Conservation (phyloP, 768 basidiomycete species). For the Trametes gibbosa region DNA sequence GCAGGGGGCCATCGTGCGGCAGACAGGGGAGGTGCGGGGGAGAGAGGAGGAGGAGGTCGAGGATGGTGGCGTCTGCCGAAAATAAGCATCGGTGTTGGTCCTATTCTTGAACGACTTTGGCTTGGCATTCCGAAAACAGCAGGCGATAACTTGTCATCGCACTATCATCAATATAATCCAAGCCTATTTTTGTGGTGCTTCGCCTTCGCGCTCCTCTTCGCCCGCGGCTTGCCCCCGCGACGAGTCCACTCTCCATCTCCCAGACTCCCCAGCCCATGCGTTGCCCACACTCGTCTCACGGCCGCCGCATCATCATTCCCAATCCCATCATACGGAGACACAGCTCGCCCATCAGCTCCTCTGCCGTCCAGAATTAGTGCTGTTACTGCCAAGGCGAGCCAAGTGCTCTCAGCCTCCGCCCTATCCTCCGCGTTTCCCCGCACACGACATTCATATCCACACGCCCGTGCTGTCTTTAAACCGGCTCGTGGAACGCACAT, state of each 20-base stretch:
- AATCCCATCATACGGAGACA: background rate
- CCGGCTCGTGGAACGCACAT: background rate
- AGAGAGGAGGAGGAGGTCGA: conserved; percentile 5
- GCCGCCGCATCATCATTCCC: background rate
- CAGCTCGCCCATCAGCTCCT: conserved; percentile 1
- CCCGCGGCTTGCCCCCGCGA: background rate
- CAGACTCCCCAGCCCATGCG: too few relatives aligned
- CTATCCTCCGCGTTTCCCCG: conserved; percentile 16
- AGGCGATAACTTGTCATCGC: conserved; percentile 5
- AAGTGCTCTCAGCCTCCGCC: conserved; percentile 14
- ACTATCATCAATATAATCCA: conserved; percentile 16
- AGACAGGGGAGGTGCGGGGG: background rate
- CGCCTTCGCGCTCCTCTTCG: background rate
- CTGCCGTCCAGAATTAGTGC: conserved; percentile 11
- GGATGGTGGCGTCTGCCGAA: conserved; percentile 17
- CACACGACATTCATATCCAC: background rate
- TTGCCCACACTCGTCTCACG: background rate
- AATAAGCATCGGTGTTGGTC: conserved; percentile 19
- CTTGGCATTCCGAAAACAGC: conserved; percentile 22
- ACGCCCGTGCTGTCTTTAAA: background rate
- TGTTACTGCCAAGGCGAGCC: conserved; percentile 21
- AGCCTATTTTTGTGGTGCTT: conserved; percentile 12
- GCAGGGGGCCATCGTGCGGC: background rate
- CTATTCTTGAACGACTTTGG: conserved; percentile 17
- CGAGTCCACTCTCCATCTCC: too few relatives aligned